A percentile compares a stretch with the other conserved stretches of the same genome.
Conservation (phyloP, 2,329 filamentous ascomycete species). For the Cucurbitaria berberidis region DNA sequence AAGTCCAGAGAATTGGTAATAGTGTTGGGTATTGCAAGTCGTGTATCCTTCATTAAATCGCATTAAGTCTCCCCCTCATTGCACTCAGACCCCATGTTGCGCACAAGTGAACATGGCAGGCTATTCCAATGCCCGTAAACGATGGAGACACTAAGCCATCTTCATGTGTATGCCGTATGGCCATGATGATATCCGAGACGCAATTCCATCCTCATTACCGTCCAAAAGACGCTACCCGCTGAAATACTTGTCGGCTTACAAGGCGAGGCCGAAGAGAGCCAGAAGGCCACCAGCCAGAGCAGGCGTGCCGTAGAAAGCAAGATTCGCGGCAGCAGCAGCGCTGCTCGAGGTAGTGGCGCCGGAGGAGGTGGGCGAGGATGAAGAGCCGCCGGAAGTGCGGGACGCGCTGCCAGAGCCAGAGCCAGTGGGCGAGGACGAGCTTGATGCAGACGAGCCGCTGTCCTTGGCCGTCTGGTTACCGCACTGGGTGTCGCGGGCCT, state of each 20-base stretch:
- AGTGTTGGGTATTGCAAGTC: slow-evolving; percentile 43
- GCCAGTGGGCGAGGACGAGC: slow-evolving; percentile 23
- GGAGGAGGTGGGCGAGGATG: slow-evolving; percentile 36
- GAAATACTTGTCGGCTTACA: slow-evolving; percentile 52
- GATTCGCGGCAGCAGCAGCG: slow-evolving; percentile 54
- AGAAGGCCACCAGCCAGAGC: slow-evolving; percentile 61
- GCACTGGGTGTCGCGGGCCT: slow-evolving; percentile 53
- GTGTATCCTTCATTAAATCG: slow-evolving; percentile 42
- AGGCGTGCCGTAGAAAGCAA: slow-evolving; percentile 58
- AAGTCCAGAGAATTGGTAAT: slow-evolving; percentile 14
- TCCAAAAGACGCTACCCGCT: slow-evolving; percentile 28
- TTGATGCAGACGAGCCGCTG: slow-evolving; percentile 24
- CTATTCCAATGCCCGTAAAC: slow-evolving; percentile 35
- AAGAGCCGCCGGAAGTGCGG: slow-evolving; percentile 30
- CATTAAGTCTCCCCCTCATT: slow-evolving; percentile 40
- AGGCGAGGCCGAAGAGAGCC: slow-evolving; percentile 62
- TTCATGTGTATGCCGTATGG: slow-evolving; percentile 15
- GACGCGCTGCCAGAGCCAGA: slow-evolving; percentile 35
- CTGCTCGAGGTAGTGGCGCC: slow-evolving; percentile 34
- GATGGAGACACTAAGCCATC: slow-evolving; percentile 26
- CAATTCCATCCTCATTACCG: slow-evolving; percentile 32
- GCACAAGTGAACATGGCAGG: slow-evolving; percentile 30
- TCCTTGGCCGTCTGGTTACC: slow-evolving; percentile 54
- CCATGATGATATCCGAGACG: slow-evolving; percentile 23
- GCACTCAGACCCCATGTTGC: slow-evolving; percentile 19